These are phyloP conservation scores for Xylariales sp. DNA, from an alignment of 2,329 filamentous ascomycete species.

Conservation along the genomic window DNA sequence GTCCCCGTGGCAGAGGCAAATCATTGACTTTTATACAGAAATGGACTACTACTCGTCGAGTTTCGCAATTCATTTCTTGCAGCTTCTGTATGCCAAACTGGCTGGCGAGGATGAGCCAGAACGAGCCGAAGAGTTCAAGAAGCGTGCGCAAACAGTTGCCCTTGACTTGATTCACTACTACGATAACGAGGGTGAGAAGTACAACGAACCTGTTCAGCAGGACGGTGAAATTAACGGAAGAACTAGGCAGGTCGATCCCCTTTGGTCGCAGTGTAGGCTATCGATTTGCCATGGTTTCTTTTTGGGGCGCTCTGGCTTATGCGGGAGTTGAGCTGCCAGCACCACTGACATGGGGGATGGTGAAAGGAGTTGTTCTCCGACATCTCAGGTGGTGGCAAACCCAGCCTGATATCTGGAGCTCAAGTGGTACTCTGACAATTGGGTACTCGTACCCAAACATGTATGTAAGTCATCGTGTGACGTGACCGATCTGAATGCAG, in stretches of 20 bases:
- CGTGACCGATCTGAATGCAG: background rate
- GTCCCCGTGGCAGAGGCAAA: constrained; percentile 8
- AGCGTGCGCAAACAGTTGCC: constrained; percentile 61
- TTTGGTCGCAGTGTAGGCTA: constrained; percentile 77
- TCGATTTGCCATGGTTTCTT: constrained; percentile 80
- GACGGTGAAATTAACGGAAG: too few relatives aligned
- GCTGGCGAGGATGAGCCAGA: constrained; percentile 62
- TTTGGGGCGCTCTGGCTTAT: constrained; percentile 75
- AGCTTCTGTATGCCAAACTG: constrained; percentile 71
- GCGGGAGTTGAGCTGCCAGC: constrained; percentile 68
- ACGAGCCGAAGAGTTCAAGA: constrained; percentile 64
- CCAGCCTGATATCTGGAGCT: constrained; percentile 68
- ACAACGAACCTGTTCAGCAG: too few relatives aligned
- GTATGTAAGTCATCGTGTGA: constrained; percentile 42
- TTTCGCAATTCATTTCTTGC: constrained; percentile 76
- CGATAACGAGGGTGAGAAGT: constrained; percentile 56
- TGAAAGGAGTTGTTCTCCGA: constrained; percentile 70
- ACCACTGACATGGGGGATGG: constrained; percentile 72
- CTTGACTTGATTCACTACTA: constrained; percentile 73
- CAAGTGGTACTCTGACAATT: constrained; percentile 69
- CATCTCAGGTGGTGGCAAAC: constrained; percentile 78
- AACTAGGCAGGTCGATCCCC: constrained; percentile 58
- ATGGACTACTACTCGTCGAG: constrained; percentile 84
- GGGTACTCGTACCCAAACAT: constrained; percentile 78
- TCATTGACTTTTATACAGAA: constrained; percentile 34